Conservation (phyloP, 305 asterid species). For the Solanum hybrid region DNA sequence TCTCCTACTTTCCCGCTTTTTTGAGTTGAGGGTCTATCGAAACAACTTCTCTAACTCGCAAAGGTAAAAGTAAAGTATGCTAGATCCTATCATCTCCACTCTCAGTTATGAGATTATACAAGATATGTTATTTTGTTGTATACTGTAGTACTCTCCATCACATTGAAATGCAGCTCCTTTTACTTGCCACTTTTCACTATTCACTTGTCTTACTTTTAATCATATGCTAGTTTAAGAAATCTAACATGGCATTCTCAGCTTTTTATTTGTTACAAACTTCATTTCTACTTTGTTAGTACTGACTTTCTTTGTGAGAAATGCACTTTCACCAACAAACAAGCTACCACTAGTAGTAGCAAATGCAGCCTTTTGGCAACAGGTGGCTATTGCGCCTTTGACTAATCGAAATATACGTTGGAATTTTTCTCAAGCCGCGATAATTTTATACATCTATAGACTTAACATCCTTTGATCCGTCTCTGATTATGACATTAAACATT, state of each 20-base stretch:
- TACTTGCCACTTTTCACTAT: background rate
- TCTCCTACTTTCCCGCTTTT: background rate
- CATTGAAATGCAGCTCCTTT: background rate
- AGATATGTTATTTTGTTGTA: background rate
- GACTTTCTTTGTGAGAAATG: background rate
- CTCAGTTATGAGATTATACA: background rate
- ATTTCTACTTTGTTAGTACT: background rate
- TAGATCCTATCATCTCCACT: accelerated
- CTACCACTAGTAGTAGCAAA: background rate
- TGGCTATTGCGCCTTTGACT: background rate
- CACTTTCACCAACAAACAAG: background rate
- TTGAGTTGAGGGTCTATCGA: background rate
- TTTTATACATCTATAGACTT: background rate
- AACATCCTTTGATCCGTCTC: background rate
- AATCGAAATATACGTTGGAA: background rate
- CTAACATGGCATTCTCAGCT: background rate
- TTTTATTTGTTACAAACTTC: background rate
- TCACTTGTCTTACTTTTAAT: background rate
- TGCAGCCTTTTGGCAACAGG: background rate
- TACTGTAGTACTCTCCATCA: background rate
- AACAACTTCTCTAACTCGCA: background rate
- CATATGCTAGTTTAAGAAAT: background rate
- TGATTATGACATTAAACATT: background rate
- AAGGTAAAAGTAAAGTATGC: background rate
- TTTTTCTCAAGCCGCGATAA: background rate